A percentile compares a stretch with the other conserved stretches of the same genome.
These are phyloP conservation scores for Vitis labrusca DNA, from an alignment of 164 flowering plant genomes.

Conservation along the genomic window DNA sequence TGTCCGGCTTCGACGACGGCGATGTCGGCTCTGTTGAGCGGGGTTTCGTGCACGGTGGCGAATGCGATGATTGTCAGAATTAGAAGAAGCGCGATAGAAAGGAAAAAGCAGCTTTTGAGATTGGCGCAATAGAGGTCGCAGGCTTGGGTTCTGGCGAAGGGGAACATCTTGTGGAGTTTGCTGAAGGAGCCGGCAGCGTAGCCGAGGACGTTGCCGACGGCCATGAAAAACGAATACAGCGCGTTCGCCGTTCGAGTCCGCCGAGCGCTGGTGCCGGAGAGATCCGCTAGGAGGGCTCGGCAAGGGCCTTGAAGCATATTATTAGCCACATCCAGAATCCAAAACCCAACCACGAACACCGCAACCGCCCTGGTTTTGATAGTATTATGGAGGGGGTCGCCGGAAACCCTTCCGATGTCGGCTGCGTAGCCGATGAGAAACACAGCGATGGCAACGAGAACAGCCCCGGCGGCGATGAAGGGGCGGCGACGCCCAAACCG, in stretches of 20 bases:
- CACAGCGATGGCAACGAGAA: slow-evolving; percentile 47
- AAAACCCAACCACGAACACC: slow-evolving; percentile 67
- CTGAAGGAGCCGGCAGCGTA: slow-evolving; percentile 68
- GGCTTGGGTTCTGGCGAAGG: slow-evolving; percentile 58
- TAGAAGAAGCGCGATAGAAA: slow-evolving; percentile 49
- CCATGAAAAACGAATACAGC: slow-evolving; percentile 75
- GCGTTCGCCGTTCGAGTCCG: slow-evolving; percentile 49
- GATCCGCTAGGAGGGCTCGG: slow-evolving; percentile 65
- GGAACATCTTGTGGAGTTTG: slow-evolving; percentile 45
- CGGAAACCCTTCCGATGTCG: slow-evolving; percentile 46
- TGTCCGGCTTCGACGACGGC: neutral
- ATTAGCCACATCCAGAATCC: slow-evolving; percentile 79
- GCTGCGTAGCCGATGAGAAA: slow-evolving; percentile 70
- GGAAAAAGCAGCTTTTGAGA: slow-evolving; percentile 66
- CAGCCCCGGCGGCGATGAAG: slow-evolving; percentile 60
- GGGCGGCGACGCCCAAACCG: slow-evolving; percentile 74
- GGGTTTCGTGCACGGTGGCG: slow-evolving; percentile 33
- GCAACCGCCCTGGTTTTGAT: slow-evolving; percentile 46
- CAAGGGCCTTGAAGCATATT: slow-evolving; percentile 72
- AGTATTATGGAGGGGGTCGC: slow-evolving; percentile 27
- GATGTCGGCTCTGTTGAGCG: slow-evolving; percentile 4
- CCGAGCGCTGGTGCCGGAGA: slow-evolving; percentile 33
- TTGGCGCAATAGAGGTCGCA: slow-evolving; percentile 82
- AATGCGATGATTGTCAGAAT: slow-evolving; percentile 42
- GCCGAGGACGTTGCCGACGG: slow-evolving; percentile 76